A percentile compares a stretch with the other conserved stretches of the same genome.
Conservation (phyloP, 2,329 filamentous ascomycete genomes). For the Sporothrix pseudoabietina region DNA sequence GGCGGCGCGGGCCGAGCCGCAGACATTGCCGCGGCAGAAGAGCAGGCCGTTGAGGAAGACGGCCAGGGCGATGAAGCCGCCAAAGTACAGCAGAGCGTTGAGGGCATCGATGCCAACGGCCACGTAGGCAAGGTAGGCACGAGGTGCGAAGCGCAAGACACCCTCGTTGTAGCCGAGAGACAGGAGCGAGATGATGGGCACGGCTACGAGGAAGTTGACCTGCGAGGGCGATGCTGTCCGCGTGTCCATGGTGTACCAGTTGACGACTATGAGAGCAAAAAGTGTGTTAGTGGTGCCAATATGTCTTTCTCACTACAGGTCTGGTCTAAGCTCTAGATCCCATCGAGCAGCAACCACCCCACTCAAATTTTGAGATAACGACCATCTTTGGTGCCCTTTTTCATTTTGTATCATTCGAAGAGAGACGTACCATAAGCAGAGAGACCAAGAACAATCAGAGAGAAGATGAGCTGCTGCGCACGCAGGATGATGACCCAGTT, state of each 20-base stretch:
- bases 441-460: conserved; percentile 51
- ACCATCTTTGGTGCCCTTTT: background rate
- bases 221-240: conserved; percentile 56
- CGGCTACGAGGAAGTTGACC: conserved; percentile 61
- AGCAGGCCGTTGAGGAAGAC: conserved; percentile 58
- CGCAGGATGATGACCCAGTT: conserved; percentile 49
- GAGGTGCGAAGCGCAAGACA: conserved; percentile 50
- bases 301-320: background rate
- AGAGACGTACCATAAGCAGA: conserved; percentile 51
- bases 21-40: conserved; percentile 61
- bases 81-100: conserved; percentile 61
- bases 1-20: conserved; percentile 56
- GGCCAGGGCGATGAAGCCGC: conserved; percentile 60
- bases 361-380: no score
- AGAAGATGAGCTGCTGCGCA: conserved; percentile 50
- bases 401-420: background rate
- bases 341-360: background rate
- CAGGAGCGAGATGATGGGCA: conserved; percentile 56
- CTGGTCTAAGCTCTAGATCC: background rate
- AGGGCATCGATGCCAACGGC: conserved; percentile 53
- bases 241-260: conserved; percentile 63
- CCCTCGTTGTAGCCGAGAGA: conserved; percentile 59
- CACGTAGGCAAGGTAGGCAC: conserved; percentile 52
- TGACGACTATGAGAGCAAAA: conserved; percentile 50
- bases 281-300: background rate